Conservation (phyloP, 805 yeast genomes). For the Kodamaea kakaduensis region DNA sequence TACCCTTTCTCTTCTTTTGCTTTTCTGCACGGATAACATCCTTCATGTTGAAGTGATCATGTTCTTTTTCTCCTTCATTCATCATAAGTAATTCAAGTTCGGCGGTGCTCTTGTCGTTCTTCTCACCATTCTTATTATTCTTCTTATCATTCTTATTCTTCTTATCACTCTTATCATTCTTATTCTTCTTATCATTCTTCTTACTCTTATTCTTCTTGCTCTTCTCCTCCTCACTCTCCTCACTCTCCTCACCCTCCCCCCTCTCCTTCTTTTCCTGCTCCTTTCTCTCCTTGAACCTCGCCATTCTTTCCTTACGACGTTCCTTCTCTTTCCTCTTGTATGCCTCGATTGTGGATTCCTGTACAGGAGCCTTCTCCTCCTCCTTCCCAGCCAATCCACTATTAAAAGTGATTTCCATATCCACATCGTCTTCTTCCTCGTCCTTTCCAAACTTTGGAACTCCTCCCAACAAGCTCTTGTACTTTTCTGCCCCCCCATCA, state of each 20-base stretch:
- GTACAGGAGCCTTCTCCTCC: constrained; percentile 38
- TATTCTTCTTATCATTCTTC: constrained; percentile 14
- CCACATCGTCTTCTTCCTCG: constrained; percentile 63
- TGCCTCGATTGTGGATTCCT: constrained; percentile 73
- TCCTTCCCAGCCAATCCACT: constrained; percentile 63
- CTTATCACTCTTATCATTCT: constrained; percentile 66
- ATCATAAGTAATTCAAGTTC: constrained; percentile 75
- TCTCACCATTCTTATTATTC: constrained; percentile 1
- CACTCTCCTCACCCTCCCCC: constrained; percentile 39
- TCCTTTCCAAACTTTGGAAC: constrained; percentile 20
- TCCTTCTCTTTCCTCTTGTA: constrained; percentile 88
- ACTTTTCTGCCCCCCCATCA: constrained; percentile 53
- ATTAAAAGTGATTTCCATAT: constrained; percentile 93
- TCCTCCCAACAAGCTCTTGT: constrained; percentile 53
- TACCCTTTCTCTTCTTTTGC: constrained; percentile 48
- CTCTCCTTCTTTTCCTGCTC: constrained; percentile 37
- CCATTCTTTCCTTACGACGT: constrained; percentile 81
- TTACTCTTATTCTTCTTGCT: constrained; percentile 20
- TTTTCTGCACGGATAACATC: constrained; percentile 74
- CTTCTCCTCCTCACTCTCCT: constrained; percentile 40
- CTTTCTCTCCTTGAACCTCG: constrained; percentile 61
- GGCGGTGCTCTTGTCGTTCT: constrained; percentile 38
- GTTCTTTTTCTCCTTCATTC: constrained; percentile 42
- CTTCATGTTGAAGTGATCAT: constrained; percentile 71
- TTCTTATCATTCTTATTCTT: constrained; percentile 46